Evolutionary conservation across 768 basidiomycete genomes (phyloP), one percentile per base, ranked within the genome.

Genomic region (Candolleomyces aberdarensis): DNA sequence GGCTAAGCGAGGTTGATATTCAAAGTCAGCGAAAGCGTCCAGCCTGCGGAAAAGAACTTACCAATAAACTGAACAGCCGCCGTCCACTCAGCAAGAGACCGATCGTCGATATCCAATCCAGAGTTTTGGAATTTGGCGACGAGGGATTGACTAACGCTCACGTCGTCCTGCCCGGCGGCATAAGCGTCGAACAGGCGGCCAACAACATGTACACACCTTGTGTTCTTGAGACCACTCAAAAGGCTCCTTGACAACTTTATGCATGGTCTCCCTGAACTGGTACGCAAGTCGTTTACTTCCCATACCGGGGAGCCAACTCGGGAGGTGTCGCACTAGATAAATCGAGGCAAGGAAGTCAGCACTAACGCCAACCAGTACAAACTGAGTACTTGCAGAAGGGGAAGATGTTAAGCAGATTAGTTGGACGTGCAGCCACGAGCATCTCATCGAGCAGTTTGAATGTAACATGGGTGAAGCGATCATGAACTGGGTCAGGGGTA

Each of bases 1-100:
- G 40, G 72, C 79, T 22, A 65, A 69, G 52, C 74, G 78, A 26
- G 76, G 73, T 17, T 13, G 26, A 10, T 8, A n/a, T 36, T 14
- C 32, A 17, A 29, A 26, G 32, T 39, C 26, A n/a, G 9, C 39
- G n/a, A 36, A 13, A 36, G 36, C 11, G 11, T 36, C 36, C 20
- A 41, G n/a, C 20, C 6, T 13, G 29, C 3, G 29, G 13, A 2
- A 5, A 51, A 22, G 22, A 1, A 17, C 54, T 36, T 19, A 56
- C 54, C 54, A 26, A 56, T 56, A 15, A 56, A 56, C 54, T 56
- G 54, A 6, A 56, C 54, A 10, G 40, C 54, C 8, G 54, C 36
- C 3, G 54, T 56, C 54, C 54, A 56, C 20, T 56, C 54, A 2
- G 54, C 54, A 13, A 56, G 40, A 15, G 20, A 36, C 54, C 22